A percentile compares a stretch with the other conserved stretches of the same genome.
phyloP scores from a whole-genome alignment of 192 early-diverging fungal genomes.

The Glomus cerebriforme region DNA sequence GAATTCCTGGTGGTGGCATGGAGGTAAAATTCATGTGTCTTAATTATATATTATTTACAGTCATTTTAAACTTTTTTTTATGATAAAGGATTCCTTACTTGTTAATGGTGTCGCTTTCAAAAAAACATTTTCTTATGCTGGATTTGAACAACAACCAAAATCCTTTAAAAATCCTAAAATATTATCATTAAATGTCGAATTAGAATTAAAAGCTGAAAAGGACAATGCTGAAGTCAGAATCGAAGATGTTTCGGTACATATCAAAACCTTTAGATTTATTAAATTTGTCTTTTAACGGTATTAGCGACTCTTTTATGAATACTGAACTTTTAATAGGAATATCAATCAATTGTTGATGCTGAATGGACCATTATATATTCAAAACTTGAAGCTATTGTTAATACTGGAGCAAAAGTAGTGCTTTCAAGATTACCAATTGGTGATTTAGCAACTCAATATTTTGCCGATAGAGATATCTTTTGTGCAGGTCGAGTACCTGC shows the following conservation, averaged over 20 bases:
- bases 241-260: conserved; percentile 72
- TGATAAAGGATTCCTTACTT: conserved; percentile 78
- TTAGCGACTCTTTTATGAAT: neutral
- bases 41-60: neutral
- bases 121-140: conserved; percentile 99
- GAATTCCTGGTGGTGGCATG: conserved; percentile 97
- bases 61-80: neutral
- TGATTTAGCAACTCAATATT: conserved; percentile 99
- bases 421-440: conserved; percentile 97
- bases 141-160: conserved; percentile 99
- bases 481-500: conserved; percentile 95
- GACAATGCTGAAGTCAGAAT: conserved; percentile 99
- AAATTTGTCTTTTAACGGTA: neutral
- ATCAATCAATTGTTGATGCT: conserved; percentile 99
- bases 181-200: conserved; percentile 92
- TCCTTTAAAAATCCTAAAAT: conserved; percentile 88
- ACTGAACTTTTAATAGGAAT: conserved; percentile 62
- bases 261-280: neutral
- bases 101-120: conserved; percentile 99
- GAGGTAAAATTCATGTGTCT: conserved; percentile 44
- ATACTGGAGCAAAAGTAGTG: conserved; percentile 95
- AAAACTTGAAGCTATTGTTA: conserved; percentile 94
- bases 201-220: conserved; percentile 98
- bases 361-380: conserved; percentile 99
- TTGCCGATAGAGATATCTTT: conserved; percentile 99